Evolutionary conservation across 306 rosid species (phyloP).

Genomic region (Dicorynia guianensis): DNA sequence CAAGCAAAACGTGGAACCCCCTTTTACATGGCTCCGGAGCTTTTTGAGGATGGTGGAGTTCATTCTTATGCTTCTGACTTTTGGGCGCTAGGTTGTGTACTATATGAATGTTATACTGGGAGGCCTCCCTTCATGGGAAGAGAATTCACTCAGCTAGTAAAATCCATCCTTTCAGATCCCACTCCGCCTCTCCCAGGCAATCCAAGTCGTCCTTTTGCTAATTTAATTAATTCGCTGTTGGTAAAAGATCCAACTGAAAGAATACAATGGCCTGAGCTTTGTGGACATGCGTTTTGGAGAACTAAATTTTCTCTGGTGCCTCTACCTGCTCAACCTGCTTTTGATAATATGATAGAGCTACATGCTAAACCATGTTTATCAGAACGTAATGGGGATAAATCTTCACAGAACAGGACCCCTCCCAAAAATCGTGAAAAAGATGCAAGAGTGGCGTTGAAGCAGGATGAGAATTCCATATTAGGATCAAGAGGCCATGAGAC

Average conservation of each 20-base stretch:
- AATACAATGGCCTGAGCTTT: constrained; percentile 91
- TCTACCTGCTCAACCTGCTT: constrained; percentile 93
- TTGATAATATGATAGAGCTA: constrained; percentile 75
- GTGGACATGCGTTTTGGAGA: constrained; percentile 91
- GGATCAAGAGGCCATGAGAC: constrained; percentile 71
- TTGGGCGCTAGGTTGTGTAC: constrained; percentile 98
- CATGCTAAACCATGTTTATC: constrained; percentile 72
- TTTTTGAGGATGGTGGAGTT: constrained; percentile 93
- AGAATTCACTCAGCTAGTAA: constrained; percentile 92
- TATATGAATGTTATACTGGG: constrained; percentile 92
- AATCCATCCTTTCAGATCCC: constrained; percentile 90
- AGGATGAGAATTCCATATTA: constrained; percentile 72
- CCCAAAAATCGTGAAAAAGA: constrained; percentile 82
- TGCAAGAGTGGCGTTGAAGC: constrained; percentile 66
- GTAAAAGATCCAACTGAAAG: constrained; percentile 97
- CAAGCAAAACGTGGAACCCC: constrained; percentile 98
- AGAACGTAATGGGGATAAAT: constrained; percentile 83
- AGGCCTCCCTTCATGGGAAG: constrained; percentile 92
- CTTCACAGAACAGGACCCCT: constrained; percentile 77
- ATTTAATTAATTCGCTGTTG: constrained; percentile 83
- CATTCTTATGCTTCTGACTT: constrained; percentile 95
- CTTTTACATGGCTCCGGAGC: constrained; percentile 98
- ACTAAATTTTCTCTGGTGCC: constrained; percentile 63
- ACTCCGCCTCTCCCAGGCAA: constrained; percentile 88
- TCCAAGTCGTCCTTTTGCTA: constrained; percentile 91